Conservation (phyloP, 139 green algal genomes). For the Chlamydomonas schloesseri region DNA sequence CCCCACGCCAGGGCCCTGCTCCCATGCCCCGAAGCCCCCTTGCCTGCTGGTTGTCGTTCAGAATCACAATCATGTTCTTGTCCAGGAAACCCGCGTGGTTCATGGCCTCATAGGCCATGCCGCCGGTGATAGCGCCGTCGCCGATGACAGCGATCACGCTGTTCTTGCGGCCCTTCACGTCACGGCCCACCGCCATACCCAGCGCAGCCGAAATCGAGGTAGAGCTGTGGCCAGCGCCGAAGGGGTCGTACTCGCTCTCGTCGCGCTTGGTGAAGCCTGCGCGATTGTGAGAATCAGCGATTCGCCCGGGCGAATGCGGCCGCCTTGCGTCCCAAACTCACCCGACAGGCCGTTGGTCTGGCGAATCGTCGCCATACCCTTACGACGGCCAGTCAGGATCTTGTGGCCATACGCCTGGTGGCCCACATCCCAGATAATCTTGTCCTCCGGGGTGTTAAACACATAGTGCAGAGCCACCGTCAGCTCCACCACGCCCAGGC, state of each 20-base stretch:
- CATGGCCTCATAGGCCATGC: conserved; percentile 99
- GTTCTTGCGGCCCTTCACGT: conserved; percentile 89
- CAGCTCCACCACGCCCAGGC: conserved; percentile 96
- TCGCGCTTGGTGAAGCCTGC: conserved; percentile 96
- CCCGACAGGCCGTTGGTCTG: conserved; percentile 92
- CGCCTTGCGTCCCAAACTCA: conserved; percentile 36
- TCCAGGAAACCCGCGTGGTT: conserved; percentile 99
- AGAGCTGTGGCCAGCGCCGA: conserved; percentile 96
- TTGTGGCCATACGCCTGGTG: conserved; percentile 99
- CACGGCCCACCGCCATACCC: conserved; percentile 96
- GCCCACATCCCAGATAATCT: conserved; percentile 96
- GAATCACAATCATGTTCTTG: conserved; percentile 99
- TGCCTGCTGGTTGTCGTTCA: conserved; percentile 99
- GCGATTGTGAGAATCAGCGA: not conserved
- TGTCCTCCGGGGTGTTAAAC: conserved; percentile 96
- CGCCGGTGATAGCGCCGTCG: conserved; percentile 98
- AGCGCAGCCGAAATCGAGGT: conserved; percentile 96
- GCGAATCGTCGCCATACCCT: conserved; percentile 93
- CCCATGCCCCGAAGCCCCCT: not conserved
- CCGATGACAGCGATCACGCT: conserved; percentile 95
- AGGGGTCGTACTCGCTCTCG: conserved; percentile 97
- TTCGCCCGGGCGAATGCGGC: not conserved
- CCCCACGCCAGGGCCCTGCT: not conserved
- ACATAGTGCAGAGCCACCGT: conserved; percentile 98
- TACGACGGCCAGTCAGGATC: conserved; percentile 95